Conservation (phyloP, 148 eudicot species). For the Diospyros lotus region DNA sequence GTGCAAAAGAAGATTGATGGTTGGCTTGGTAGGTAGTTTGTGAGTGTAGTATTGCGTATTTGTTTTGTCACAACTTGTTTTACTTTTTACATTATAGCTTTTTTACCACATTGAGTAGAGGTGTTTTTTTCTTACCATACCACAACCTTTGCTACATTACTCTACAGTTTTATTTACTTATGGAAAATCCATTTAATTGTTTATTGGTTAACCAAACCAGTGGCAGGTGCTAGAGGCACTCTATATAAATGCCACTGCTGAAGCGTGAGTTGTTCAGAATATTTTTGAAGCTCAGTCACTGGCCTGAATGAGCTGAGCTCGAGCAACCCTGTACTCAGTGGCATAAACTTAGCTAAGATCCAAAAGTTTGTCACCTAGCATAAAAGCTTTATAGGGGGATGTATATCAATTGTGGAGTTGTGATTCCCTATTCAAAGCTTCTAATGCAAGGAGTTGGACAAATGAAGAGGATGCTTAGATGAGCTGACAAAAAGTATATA, state of each 20-base stretch:
- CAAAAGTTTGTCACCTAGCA: not conserved
- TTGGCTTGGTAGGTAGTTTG: not conserved
- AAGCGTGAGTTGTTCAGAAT: slow-evolving; percentile 10
- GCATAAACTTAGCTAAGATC: slow-evolving; percentile 10
- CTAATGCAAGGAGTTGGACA: slow-evolving; percentile 11
- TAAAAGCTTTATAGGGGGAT: slow-evolving; percentile 12
- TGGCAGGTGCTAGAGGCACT: slow-evolving; percentile 4
- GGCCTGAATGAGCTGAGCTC: slow-evolving; percentile 19
- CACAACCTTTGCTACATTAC: too few species aligned
- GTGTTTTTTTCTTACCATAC: not conserved
- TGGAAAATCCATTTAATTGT: not conserved
- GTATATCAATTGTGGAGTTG: not conserved
- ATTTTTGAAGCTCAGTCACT: slow-evolving; percentile 17
- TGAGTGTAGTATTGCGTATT: not conserved
- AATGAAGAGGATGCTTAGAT: slow-evolving; percentile 7
- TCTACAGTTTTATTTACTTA: not conserved
- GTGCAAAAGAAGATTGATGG: not conserved
- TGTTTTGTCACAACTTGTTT: not conserved
- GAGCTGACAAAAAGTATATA: slow-evolving; percentile 7
- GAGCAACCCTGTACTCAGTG: slow-evolving; percentile 12
- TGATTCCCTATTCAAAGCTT: slow-evolving; percentile 16
- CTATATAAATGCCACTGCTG: slow-evolving; percentile 10
- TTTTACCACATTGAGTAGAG: not conserved
- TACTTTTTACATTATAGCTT: not conserved
- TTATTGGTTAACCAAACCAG: slow-evolving; percentile 8